Evolutionary conservation across 257 asterid genomes (phyloP).

Genomic region (Handroanthus guayacan): DNA sequence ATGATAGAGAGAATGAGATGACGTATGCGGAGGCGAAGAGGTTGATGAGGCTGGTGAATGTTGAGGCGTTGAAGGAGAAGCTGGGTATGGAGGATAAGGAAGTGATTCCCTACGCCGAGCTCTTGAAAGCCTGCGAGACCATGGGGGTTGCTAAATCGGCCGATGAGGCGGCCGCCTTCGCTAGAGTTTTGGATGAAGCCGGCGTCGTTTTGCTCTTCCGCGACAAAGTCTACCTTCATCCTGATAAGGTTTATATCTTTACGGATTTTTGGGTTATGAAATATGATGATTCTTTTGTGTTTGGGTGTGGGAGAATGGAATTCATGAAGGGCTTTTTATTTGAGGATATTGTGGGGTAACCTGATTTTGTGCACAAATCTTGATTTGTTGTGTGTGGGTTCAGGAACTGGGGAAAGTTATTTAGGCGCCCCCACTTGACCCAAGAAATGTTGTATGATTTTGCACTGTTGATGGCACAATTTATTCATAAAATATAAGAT

Average conservation of each 20-base stretch:
- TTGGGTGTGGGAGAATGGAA: not conserved
- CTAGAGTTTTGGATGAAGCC: conserved; percentile 91
- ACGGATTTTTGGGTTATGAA: not conserved
- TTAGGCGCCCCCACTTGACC: conserved; percentile 21
- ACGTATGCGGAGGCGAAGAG: conserved; percentile 83
- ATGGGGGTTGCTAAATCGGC: conserved; percentile 75
- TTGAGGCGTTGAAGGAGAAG: conserved; percentile 74
- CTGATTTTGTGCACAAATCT: conserved; percentile 21
- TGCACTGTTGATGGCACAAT: not conserved
- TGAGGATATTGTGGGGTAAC: conserved; percentile 34
- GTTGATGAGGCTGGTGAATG: conserved; percentile 90
- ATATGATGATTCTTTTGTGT: not conserved
- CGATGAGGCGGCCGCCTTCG: conserved; percentile 78
- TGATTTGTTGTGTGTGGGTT: conserved; percentile 18
- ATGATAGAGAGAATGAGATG: conserved; percentile 44
- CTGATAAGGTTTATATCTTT: conserved; percentile 65
- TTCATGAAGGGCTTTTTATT: not conserved
- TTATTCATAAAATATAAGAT: not conserved
- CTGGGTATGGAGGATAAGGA: conserved; percentile 75
- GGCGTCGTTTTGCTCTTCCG: conserved; percentile 87
- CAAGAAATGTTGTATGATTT: not conserved
- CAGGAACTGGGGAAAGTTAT: not conserved
- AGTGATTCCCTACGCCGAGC: conserved; percentile 71
- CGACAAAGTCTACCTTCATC: conserved; percentile 88
- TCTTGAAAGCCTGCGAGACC: conserved; percentile 63